Base-by-base conservation (phyloP, 768 basidiomycete species). In the Boletus rubropictus region DNA sequence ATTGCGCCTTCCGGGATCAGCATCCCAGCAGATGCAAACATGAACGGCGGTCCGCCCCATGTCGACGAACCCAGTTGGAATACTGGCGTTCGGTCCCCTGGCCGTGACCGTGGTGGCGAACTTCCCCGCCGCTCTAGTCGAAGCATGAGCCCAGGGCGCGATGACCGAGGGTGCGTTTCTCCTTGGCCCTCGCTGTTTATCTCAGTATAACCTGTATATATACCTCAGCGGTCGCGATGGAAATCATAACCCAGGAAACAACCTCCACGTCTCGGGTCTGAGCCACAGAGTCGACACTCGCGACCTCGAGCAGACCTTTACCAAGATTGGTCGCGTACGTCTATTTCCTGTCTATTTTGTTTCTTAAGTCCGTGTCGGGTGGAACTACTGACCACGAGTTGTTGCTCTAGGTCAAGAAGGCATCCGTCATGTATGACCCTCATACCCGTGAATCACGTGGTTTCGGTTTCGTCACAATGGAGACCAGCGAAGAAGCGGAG, bases 391-490 rank as follows among this genome's bases (percentile, higher is more conserved):
- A 61, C 17, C 17, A 36, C 25, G n/a, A 14, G 18, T 20, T 11
- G 15, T 41, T 10, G 11, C 22, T 42, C 39, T 33, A 68, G 57
- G 81, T 83, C 50, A 74, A 81, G 56, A 84, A 82, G 58, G 81
- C 82, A 11, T 81, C 80, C 7, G 80, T 84, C 55, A 81, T 82
- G 80, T 81, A 81, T 52, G 82, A 83, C 60, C 82, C 82, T 7
- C 82, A 83, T 60, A 81, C 80, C 31, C 78, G 80, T 39, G 82
- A 83, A 53, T 81, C 84, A 39, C 81, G 84, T 53, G 84, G 84
- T 38, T 87, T 87, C 57, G 94, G 91, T 14, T 98, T 97, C 67
- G 93, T 96, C 51, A 87, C 82, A 41, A 86, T 89, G 84, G 84
- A 82, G 65, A 78, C 79, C 21, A 63, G 54, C 7, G 94, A 95